Evolutionary conservation across 1,284 basidiomycete genomes (phyloP).

Genomic region (Omphalotus olearius): DNA sequence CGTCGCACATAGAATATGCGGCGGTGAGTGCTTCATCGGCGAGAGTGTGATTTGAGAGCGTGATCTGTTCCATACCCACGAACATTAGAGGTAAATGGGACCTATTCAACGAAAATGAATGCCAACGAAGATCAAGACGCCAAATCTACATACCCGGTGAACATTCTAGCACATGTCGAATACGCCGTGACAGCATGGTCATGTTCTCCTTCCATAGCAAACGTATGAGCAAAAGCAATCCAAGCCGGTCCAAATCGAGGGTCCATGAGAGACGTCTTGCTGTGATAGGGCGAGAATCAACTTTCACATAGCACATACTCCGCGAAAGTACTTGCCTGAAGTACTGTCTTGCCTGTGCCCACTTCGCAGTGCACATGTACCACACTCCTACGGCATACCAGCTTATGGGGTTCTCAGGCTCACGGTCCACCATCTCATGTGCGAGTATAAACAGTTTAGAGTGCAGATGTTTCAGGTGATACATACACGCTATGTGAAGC

Average conservation of each 20-base stretch:
- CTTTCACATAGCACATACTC: background rate
- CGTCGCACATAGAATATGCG: conserved; percentile 74
- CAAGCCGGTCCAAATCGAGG: conserved; percentile 94
- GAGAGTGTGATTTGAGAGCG: conserved; percentile 77
- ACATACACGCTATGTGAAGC: conserved; percentile 96
- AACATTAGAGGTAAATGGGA: conserved; percentile 93
- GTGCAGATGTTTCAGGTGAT: conserved; percentile 87
- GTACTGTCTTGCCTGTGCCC: conserved; percentile 86
- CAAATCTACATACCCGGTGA: conserved; percentile 69
- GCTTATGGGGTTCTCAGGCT: conserved; percentile 87
- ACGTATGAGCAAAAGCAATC: conserved; percentile 97
- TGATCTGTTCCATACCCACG: conserved; percentile 97
- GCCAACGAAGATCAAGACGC: background rate
- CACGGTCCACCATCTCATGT: conserved; percentile 90
- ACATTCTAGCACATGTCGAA: conserved; percentile 92
- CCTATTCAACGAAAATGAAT: conserved; percentile 34
- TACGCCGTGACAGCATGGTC: conserved; percentile 98
- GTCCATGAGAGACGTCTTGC: conserved; percentile 96
- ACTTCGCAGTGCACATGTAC: conserved; percentile 87
- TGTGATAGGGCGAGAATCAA: conserved; percentile 25
- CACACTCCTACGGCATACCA: conserved; percentile 99
- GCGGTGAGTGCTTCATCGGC: conserved; percentile 88
- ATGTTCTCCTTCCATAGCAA: conserved; percentile 95
- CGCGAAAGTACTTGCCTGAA: conserved; percentile 62
- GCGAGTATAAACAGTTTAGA: conserved; percentile 94